These are phyloP conservation scores for Sungouiella thailandica DNA, from an alignment of 805 yeast species.

Conservation along the genomic window DNA sequence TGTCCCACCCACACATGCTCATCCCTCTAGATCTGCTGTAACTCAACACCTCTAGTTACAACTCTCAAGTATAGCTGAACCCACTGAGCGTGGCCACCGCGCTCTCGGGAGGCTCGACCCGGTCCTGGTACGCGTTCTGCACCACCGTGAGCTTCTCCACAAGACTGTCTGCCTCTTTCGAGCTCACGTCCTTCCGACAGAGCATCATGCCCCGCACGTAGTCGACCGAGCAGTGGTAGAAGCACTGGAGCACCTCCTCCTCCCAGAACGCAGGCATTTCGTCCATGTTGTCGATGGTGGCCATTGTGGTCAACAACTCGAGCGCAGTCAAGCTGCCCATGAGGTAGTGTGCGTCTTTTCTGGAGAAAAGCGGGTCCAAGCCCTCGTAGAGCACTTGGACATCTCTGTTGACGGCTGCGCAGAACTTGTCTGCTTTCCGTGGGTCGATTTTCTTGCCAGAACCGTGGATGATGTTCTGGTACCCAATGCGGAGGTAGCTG, in stretches of 20 bases:
- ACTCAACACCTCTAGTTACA: too few relatives aligned
- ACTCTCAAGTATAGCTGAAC: constrained; percentile 22
- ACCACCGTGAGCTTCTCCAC: constrained; percentile 24
- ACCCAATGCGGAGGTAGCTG: constrained; percentile 35
- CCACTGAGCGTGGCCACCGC: constrained; percentile 30
- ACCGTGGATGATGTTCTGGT: constrained; percentile 37
- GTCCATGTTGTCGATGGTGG: constrained; percentile 30
- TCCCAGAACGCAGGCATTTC: constrained; percentile 48
- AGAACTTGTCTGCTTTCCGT: constrained; percentile 28
- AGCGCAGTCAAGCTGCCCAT: constrained; percentile 37
- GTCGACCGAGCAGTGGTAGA: constrained; percentile 73
- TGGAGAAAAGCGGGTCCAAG: constrained; percentile 33
- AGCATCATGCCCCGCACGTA: constrained; percentile 62
- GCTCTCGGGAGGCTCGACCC: constrained; percentile 28
- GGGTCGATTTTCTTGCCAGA: constrained; percentile 41
- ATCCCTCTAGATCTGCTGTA: too few relatives aligned
- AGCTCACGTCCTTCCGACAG: constrained; percentile 43
- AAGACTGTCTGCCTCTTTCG: constrained; percentile 22
- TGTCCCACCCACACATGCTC: too few relatives aligned
- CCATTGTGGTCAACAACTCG: constrained; percentile 36
- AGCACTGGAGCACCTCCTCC: constrained; percentile 51
- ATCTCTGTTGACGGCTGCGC: constrained; percentile 36
- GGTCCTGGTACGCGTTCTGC: constrained; percentile 26
- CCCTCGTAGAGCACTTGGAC: constrained; percentile 33
- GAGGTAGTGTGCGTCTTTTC: constrained; percentile 35